Evolutionary conservation across 306 rosid genomes (phyloP), one percentile per base, ranked within the genome.

Genomic region (Corylus heterophylla): DNA sequence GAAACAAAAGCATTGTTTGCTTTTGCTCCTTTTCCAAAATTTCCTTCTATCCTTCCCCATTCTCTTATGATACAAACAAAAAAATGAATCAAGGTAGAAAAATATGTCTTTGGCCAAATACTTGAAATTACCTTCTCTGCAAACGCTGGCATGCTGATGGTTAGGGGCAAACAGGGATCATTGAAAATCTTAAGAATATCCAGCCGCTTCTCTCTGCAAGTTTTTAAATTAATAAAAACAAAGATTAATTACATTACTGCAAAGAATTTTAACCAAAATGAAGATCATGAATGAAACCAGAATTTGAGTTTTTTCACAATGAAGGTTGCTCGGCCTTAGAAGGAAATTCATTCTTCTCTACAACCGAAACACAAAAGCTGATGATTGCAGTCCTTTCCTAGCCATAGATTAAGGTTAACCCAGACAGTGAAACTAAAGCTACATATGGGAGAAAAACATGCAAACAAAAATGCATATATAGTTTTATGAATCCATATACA

Each of bases 201-300:
- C 35, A 39, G 74, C 22, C 93, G 88, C 86, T 92, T 94, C 78
- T 89, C 82, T 77, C 98, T 94, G 86, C 87, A 92, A 54, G 83
- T 83, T 74, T 31, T 31, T 31, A 31, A 31, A 31, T 31, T 31
- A 3, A 31, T 31, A 31, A 31, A 31, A 31, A 31, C 35, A 31
- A 31, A 31, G 35, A 31, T 31, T 31, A 31, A 31, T 31, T 31
- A 31, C 35, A 31, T 31, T 31, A 31, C 35, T 31, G 72, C 11
- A 50, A 66, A 39, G 3, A 66, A 66, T 37, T 66, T n/a, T 3
- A 17, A 7, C 27, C 25, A 66, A 39, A 17, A 37, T 66, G 71
- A 66, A 66, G 20, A n/a, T 27, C n/a, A 37, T 66, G 48, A 66
- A 66, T 37, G 47, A 66, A 66, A 37, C 71, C 48, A 17, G 71